These are phyloP conservation scores for Trifolium dubium DNA, from an alignment of 306 rosid species.

Conservation along the genomic window DNA sequence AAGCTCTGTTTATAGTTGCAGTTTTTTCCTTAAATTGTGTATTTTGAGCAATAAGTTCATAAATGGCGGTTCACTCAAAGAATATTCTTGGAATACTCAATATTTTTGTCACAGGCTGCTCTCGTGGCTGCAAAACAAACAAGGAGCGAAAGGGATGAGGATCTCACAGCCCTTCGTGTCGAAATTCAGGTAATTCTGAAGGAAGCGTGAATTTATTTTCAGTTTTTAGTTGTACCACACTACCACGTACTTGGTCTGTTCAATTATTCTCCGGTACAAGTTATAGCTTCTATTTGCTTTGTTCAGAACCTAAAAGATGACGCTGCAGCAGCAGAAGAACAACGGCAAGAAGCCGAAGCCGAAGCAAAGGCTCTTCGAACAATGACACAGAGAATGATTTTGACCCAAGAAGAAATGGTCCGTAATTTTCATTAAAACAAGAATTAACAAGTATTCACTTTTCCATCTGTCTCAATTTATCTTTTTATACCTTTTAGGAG, in stretches of 20 bases:
- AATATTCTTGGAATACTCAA: slow-evolving; percentile 42
- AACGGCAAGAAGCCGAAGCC: slow-evolving; percentile 85
- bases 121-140: slow-evolving; percentile 89
- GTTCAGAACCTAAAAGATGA: slow-evolving; percentile 86
- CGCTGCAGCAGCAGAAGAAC: slow-evolving; percentile 70
- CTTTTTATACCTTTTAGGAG: slow-evolving; percentile 60
- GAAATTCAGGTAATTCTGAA: slow-evolving; percentile 73
- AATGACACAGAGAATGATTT: slow-evolving; percentile 95
- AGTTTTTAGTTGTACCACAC: slow-evolving; percentile 1
- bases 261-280: slow-evolving; percentile 23
- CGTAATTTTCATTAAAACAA: slow-evolving; percentile 44
- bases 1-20: slow-evolving; percentile 26
- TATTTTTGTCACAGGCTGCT: slow-evolving; percentile 75
- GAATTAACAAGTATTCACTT: slow-evolving; percentile 31
- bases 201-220: not conserved
- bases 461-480: slow-evolving; percentile 31
- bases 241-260: slow-evolving; percentile 33
- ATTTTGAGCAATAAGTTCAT: slow-evolving; percentile 32
- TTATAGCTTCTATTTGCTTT: slow-evolving; percentile 37
- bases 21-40: slow-evolving; percentile 34
- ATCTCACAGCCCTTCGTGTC: slow-evolving; percentile 72
- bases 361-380: slow-evolving; percentile 89
- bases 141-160: slow-evolving; percentile 76
- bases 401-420: slow-evolving; percentile 99
- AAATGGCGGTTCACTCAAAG: slow-evolving; percentile 36